These are phyloP conservation scores for Gnomoniopsis sp. DNA, from an alignment of 2,329 filamentous ascomycete genomes.

Conservation along the genomic window DNA sequence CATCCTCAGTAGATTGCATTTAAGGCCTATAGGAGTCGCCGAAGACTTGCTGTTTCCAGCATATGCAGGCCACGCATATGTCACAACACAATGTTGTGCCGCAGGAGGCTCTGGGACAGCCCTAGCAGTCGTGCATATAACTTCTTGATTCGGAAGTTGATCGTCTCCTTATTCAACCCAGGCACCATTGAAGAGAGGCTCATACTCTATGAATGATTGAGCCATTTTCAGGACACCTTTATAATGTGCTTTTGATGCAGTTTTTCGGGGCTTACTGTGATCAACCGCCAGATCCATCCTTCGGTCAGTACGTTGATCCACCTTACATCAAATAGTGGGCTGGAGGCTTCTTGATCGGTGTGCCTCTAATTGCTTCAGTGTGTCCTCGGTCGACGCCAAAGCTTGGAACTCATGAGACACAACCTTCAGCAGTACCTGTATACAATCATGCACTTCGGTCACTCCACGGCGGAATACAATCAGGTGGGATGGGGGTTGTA, in stretches of 20 bases:
- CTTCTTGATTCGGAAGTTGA: neutral
- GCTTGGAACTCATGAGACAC: no score
- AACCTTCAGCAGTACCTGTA: no score
- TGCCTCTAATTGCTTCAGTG: no score
- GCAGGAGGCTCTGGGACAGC: constrained; percentile 41
- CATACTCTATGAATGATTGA: neutral
- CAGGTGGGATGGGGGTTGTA: neutral
- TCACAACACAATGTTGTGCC: neutral
- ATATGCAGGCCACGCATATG: neutral
- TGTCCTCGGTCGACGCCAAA: no score
- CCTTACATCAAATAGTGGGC: no score
- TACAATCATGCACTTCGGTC: neutral
- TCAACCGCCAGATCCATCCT: no score
- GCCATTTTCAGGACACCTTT: neutral
- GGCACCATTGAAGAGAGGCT: neutral
- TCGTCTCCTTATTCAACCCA: neutral
- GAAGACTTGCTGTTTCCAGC: neutral
- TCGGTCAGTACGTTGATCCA: no score
- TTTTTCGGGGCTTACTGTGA: no score
- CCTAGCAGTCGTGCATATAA: constrained; percentile 22
- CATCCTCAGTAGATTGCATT: neutral
- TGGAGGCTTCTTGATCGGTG: no score
- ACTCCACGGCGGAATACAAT: neutral
- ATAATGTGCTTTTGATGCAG: no score
- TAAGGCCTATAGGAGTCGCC: neutral